Percentiles rank a stretch among this genome's conserved stretches.
phyloP scores from a whole-genome alignment of 371 early-diverging fungal species.

The Lichtheimia hyalospora region DNA sequence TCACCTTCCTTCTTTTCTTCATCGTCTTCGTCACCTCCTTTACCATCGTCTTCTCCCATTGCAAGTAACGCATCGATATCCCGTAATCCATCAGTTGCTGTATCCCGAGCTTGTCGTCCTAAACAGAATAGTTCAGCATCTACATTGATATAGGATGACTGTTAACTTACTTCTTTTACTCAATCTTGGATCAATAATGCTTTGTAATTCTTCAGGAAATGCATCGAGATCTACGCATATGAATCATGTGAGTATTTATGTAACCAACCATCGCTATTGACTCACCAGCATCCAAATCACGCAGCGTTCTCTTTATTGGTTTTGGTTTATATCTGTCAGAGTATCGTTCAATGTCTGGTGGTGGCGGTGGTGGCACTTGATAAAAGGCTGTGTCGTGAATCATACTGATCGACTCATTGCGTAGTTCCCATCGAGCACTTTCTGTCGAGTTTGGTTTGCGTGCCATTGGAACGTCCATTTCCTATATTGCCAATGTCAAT shows the following conservation, averaged over 20 bases:
- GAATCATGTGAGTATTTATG: not conserved
- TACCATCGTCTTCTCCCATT: conserved; percentile 31
- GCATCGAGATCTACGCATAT: conserved; percentile 41
- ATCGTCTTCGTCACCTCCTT: conserved; percentile 30
- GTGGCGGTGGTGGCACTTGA: conserved; percentile 33
- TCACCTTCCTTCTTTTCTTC: conserved; percentile 33
- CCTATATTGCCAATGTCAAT: conserved; percentile 11
- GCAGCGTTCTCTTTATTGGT: conserved; percentile 22
- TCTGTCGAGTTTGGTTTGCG: conserved; percentile 41
- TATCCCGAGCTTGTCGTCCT: conserved; percentile 17
- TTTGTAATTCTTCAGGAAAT: conserved; percentile 53
- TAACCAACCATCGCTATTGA: not conserved
- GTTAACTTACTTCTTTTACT: conserved; percentile 35
- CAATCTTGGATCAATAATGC: conserved; percentile 41
- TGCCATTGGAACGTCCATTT: conserved; percentile 47
- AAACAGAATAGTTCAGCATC: not conserved
- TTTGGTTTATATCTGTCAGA: conserved; percentile 44
- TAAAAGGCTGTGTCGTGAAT: conserved; percentile 41
- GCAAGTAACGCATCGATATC: conserved; percentile 38
- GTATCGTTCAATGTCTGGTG: conserved; percentile 49
- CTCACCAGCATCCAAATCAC: conserved; percentile 47
- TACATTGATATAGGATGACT: not conserved
- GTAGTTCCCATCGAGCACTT: conserved; percentile 28
- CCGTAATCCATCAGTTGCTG: conserved; percentile 20
- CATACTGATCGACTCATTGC: conserved; percentile 27